Evolutionary conservation across 805 yeast species (phyloP), one percentile per base, ranked within the genome.

Genomic region (Hanseniaspora valbyensis): DNA sequence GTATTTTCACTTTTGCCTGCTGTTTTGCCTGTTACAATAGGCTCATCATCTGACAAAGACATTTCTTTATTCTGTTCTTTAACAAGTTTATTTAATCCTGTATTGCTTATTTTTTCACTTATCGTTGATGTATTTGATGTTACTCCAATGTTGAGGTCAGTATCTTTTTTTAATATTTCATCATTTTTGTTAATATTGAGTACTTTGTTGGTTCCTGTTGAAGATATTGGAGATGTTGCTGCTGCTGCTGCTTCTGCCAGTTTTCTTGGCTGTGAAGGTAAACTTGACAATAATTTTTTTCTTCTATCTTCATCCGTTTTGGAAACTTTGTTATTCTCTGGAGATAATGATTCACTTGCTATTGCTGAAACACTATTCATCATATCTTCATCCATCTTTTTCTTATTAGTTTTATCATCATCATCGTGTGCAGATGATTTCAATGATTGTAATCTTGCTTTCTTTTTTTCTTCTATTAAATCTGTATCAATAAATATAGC

Each of bases 241-340:
- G 45, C 29, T 13, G 45, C 29, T 32, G 19, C 45, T 24, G 43
- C 43, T 14, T 16, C 32, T 4, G 44, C 42, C 14, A 48, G 37
- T 29, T 48, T 48, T 33, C 51, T 48, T 29, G 51, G 51, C n/a
- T 48, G 51, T 7, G 51, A 48, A 12, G 51, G 51, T 22, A 48
- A 33, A 14, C 44, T 39, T 2, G 51, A 48, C 13, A 48, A 22
- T 4, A 48, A 24, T 13, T 48, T 48, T n/a, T 30, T 48, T 48
- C 51, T 48, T 48, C 51, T 48, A 14, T 48, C 51, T 21, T 48
- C 51, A 4, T 32, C 42, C 4, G 18, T 18, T 14, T 48, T 48
- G 2, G 39, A 22, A n/a, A 45, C 39, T 21, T 45, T 45, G 10
- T 28, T 36, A 13, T 36, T 25, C 2, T 7, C 18, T 7, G 36